Conservation (phyloP, 495 filamentous ascomycete species). For the Pyrenula aspistea region DNA sequence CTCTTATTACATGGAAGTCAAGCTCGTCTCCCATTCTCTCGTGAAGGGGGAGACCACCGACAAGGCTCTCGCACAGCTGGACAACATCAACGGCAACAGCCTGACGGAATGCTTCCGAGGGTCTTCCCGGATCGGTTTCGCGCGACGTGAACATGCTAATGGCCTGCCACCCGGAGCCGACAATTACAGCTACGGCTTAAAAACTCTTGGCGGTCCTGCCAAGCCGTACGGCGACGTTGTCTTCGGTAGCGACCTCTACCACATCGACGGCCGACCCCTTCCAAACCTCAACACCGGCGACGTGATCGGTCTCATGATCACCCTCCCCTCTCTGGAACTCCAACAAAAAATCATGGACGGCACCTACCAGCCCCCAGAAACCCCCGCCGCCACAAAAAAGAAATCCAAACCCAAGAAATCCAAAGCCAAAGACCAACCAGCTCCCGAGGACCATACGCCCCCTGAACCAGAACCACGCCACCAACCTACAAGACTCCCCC, state of each 20-base stretch:
- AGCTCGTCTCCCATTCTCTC: constrained; percentile 46
- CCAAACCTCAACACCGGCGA: constrained; percentile 58
- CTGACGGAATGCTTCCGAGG: constrained; percentile 16
- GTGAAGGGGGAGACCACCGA: constrained; percentile 33
- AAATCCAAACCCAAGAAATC: constrained; percentile 1
- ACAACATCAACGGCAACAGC: constrained; percentile 17
- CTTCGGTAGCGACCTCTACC: constrained; percentile 4
- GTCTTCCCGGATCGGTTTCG: constrained; percentile 63
- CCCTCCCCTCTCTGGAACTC: constrained; percentile 67
- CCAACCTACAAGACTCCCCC: not conserved
- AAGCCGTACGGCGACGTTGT: constrained; percentile 75
- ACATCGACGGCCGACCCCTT: constrained; percentile 5
- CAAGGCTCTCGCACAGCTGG: constrained; percentile 8
- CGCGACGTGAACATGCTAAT: constrained; percentile 76
- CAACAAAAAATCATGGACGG: constrained; percentile 84
- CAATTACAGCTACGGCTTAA: constrained; percentile 89
- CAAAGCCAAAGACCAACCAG: constrained; percentile 38
- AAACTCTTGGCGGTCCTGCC: constrained; percentile 80
- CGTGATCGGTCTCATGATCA: constrained; percentile 89
- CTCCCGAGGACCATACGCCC: constrained; percentile 21
- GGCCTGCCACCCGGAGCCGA: constrained; percentile 94
- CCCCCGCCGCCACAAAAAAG: not conserved
- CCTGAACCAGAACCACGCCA: not conserved
- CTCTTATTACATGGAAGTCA: constrained; percentile 87
- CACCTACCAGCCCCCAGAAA: constrained; percentile 41